Percentiles rank a stretch among this genome's conserved stretches.
These are phyloP conservation scores for Diplocarpon mali DNA, from an alignment of 2,329 filamentous ascomycete genomes.

Conservation along the genomic window DNA sequence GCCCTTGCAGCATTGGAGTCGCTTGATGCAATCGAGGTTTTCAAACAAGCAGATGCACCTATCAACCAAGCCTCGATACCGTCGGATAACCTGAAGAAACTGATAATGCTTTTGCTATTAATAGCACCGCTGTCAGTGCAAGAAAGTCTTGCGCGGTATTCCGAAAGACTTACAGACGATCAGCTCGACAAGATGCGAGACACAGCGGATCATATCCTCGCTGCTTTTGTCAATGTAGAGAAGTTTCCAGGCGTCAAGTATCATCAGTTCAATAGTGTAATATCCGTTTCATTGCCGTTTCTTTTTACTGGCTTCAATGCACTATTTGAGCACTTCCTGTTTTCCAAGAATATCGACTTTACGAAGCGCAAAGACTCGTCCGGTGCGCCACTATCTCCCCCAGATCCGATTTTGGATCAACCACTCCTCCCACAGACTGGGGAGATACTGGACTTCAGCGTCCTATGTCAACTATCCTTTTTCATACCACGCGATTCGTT, in stretches of 20 bases:
- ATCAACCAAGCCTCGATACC: conserved; percentile 59
- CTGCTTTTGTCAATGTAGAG: conserved; percentile 55
- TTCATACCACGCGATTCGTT: conserved; percentile 55
- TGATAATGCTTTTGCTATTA: conserved; percentile 60
- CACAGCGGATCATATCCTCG: conserved; percentile 54
- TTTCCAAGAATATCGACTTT: conserved; percentile 60
- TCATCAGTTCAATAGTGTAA: conserved; percentile 46
- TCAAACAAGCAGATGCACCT: conserved; percentile 40
- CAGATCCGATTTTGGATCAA: conserved; percentile 17
- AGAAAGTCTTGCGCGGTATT: conserved; percentile 52
- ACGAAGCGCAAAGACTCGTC: conserved; percentile 28
- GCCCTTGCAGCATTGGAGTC: conserved; percentile 59
- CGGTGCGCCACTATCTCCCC: conserved; percentile 7
- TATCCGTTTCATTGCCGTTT: conserved; percentile 50
- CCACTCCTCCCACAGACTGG: conserved; percentile 41
- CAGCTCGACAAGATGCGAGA: conserved; percentile 45
- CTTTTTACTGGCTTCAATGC: conserved; percentile 57
- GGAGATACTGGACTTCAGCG: conserved; percentile 53
- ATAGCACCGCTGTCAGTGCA: conserved; percentile 53
- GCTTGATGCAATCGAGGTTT: conserved; percentile 51
- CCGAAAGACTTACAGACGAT: conserved; percentile 43
- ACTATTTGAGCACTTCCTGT: conserved; percentile 66
- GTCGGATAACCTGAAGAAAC: conserved; percentile 58
- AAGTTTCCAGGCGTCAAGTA: conserved; percentile 52
- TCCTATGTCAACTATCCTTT: conserved; percentile 60